Evolutionary conservation across 495 filamentous ascomycete species (phyloP).

Genomic region (Neurospora tetrasperma): DNA sequence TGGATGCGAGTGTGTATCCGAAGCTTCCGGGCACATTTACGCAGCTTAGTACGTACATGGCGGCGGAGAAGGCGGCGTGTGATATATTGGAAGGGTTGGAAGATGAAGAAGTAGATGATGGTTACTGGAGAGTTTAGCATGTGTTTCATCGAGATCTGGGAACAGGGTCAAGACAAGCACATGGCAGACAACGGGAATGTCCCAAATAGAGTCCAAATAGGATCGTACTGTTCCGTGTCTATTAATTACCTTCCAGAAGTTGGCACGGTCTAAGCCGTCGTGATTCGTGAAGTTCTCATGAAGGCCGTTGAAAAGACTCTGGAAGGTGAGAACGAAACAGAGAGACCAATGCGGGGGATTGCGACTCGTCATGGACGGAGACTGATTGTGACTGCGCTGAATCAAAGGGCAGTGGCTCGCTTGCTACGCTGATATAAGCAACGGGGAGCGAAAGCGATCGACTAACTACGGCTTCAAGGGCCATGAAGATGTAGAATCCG

Average conservation of each 20-base stretch:
- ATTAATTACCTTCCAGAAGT: not conserved
- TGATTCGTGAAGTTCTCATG: not conserved
- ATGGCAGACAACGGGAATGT: too few species aligned
- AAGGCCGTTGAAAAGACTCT: not conserved
- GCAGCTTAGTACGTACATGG: conserved; percentile 43
- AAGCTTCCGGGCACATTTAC: conserved; percentile 48
- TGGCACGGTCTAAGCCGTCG: not conserved
- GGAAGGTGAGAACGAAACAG: not conserved
- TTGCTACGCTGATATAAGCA: not conserved
- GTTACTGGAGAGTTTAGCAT: too few species aligned
- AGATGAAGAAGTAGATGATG: not conserved
- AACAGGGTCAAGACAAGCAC: too few species aligned
- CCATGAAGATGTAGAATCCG: not conserved
- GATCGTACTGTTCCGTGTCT: not conserved
- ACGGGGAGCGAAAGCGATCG: not conserved
- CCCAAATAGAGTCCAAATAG: too few species aligned
- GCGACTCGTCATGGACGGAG: not conserved
- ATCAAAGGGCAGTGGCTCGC: not conserved
- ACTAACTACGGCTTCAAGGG: not conserved
- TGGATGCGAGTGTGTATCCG: conserved; percentile 49
- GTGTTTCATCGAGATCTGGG: too few species aligned
- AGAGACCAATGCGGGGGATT: not conserved
- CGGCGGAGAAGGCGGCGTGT: conserved; percentile 48
- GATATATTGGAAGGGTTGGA: conserved; percentile 16
- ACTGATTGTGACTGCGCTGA: not conserved